Conservation (phyloP, 2,329 filamentous ascomycete genomes). For the Zarea fungicola region DNA sequence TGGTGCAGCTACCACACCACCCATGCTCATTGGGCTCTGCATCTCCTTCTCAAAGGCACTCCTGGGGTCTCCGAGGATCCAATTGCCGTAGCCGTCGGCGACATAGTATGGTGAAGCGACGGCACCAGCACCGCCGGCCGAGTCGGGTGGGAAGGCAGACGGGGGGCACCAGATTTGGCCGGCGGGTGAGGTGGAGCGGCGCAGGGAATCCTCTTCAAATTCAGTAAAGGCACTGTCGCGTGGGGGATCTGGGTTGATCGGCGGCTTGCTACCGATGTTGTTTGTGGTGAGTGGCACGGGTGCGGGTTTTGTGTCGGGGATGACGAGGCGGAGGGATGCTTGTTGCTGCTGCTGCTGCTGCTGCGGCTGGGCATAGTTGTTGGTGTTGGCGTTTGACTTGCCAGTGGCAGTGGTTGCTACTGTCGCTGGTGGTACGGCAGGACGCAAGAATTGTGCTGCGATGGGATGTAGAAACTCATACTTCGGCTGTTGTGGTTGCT, state of each 20-base stretch:
- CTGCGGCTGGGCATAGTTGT: no score
- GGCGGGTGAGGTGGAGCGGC: slow-evolving; percentile 28
- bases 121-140: slow-evolving; percentile 40
- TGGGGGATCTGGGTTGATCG: no score
- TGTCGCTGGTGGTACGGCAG: neutral
- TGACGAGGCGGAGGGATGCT: neutral
- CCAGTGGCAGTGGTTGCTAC: neutral
- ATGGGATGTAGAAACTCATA: neutral
- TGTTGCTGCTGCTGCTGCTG: no score
- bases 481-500: neutral
- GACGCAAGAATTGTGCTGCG: slow-evolving; percentile 16
- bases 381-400: neutral
- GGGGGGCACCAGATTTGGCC: slow-evolving; percentile 49
- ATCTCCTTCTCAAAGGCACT: slow-evolving; percentile 19
- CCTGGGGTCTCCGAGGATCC: slow-evolving; percentile 41
- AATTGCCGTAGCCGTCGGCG: slow-evolving; percentile 49
- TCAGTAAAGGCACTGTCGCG: slow-evolving; percentile 45
- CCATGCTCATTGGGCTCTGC: slow-evolving; percentile 4
- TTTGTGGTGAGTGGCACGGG: slow-evolving; percentile 8
- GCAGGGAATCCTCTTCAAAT: slow-evolving; percentile 45
- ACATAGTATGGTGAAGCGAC: slow-evolving; percentile 33
- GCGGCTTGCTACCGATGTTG: neutral
- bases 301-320: slow-evolving; percentile 12
- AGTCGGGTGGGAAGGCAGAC: slow-evolving; percentile 26
- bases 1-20: no score